Percentiles rank a stretch among this genome's conserved stretches.
phyloP scores from a whole-genome alignment of 2,329 filamentous ascomycete genomes.

The Orbilia brochopaga region DNA sequence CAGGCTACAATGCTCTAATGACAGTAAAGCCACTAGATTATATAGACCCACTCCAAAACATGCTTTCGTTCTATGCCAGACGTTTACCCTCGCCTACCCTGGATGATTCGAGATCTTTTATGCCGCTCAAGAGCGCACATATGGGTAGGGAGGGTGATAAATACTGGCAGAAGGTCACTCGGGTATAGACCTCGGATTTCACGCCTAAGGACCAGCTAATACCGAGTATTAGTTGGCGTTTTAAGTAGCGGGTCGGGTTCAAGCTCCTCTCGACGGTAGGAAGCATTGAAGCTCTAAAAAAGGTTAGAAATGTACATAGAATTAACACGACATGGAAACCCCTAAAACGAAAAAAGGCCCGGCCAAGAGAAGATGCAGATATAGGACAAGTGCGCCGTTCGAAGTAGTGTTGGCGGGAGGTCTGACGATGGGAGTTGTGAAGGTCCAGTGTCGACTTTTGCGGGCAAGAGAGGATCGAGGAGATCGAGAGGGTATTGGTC shows the following conservation, averaged over 20 bases:
- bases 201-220: slow-evolving; percentile 23
- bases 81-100: slow-evolving; percentile 51
- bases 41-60: slow-evolving; percentile 2
- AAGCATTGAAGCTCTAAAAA: slow-evolving; percentile 26
- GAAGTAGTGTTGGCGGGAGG: slow-evolving; percentile 10
- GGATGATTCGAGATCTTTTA: slow-evolving; percentile 22
- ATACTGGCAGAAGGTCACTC: slow-evolving; percentile 32
- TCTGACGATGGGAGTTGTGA: neutral
- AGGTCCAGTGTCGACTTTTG: neutral
- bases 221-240: neutral
- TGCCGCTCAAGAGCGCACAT: slow-evolving; percentile 2
- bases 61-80: slow-evolving; percentile 48
- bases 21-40: slow-evolving; percentile 7
- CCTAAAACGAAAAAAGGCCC: slow-evolving; percentile 23
- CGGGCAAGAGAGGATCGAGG: neutral
- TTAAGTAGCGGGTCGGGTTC: slow-evolving; percentile 10
- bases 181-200: slow-evolving; percentile 9
- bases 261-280: slow-evolving; percentile 27
- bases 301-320: slow-evolving; percentile 50
- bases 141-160: slow-evolving; percentile 52
- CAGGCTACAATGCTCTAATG: neutral
- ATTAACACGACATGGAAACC: slow-evolving; percentile 46
- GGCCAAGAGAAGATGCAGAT: slow-evolving; percentile 33
- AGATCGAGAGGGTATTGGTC: neutral
- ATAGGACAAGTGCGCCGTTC: slow-evolving; percentile 15